Evolutionary conservation across 768 basidiomycete genomes (phyloP).

Genomic region (Leccinum subgranulosum): DNA sequence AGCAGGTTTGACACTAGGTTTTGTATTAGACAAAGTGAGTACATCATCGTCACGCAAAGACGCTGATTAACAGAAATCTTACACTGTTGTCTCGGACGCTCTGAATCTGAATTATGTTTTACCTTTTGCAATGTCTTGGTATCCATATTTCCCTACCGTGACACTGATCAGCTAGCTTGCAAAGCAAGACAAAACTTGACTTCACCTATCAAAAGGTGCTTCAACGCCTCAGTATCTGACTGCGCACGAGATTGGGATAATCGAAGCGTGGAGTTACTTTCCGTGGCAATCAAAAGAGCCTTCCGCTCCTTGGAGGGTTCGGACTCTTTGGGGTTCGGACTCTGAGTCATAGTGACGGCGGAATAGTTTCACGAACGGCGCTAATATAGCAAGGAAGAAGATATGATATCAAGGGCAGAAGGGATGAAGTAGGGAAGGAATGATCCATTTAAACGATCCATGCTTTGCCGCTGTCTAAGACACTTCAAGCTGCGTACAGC

Average conservation of each 20-base stretch:
- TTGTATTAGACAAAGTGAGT: too few species aligned
- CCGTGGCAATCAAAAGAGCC: constrained; percentile 26
- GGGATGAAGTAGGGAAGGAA: not conserved
- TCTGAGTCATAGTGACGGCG: constrained; percentile 4
- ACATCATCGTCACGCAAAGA: too few species aligned
- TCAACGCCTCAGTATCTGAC: constrained; percentile 11
- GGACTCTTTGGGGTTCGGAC: not conserved
- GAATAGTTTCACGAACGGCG: not conserved
- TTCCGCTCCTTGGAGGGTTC: not conserved
- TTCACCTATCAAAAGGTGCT: constrained; percentile 22
- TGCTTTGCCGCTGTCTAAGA: not conserved
- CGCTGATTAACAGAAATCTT: too few species aligned
- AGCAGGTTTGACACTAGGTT: too few species aligned
- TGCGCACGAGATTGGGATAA: constrained; percentile 3
- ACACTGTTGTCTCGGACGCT: too few species aligned
- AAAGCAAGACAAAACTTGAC: not conserved
- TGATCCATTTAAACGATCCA: not conserved
- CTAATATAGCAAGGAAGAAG: not conserved
- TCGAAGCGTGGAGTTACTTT: not conserved
- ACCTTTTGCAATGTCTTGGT: constrained; percentile 11
- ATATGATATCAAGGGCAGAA: constrained; percentile 11
- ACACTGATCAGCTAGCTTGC: not conserved
- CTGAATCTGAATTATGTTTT: too few species aligned
- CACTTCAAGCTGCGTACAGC: constrained; percentile 9
- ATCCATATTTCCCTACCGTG: constrained; percentile 33